Base-by-base conservation (phyloP, 345 rosid genomes). In the Boechera divaricarpa region DNA sequence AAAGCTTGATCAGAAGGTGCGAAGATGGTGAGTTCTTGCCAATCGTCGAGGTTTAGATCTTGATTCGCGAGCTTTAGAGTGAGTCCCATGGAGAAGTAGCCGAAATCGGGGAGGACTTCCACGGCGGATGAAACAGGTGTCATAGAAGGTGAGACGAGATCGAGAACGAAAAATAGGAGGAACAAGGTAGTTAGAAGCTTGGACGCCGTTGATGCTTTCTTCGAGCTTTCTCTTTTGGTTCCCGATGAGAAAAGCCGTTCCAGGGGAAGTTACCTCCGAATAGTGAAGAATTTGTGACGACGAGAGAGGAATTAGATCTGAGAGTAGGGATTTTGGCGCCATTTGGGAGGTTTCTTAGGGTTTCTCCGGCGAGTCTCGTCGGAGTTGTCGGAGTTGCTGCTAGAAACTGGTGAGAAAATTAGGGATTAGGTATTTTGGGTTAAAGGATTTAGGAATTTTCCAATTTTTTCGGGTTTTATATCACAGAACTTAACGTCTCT, bases 31-130 rank as follows among this genome's bases (percentile, higher is more conserved):
- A 78, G 58, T 9, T 53, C 72, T 24, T 75, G 55, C 41, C 76
- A 79, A 5, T 83, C 78, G 0, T 72, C 72, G 18, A 83, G 85
- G 39, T 42, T 29, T 2, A 85, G 83, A 12, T 67, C 60, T 48
- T 70, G 65, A 24, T n/a, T 41, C 13, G 77, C 80, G 61, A 82
- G 44, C 62, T 72, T 52, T 5, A 84, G 83, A 38, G 82, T 82
- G 51, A 82, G 82, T 71, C 80, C 83, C 85, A 84, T 82, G 57
- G 87, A 84, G 53, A 84, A 77, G 63, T 70, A 80, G 69, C 85
- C 83, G 36, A 85, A 74, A 69, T 79, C 65, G 26, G 82, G 58
- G 69, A 82, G 83, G 56, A 73, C 28, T 36, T 84, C 83, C 0
- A 55, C 51, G 67, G 82, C 82, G 73, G 75, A 58, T 35, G 70